phyloP scores from a whole-genome alignment of 495 filamentous ascomycete species.

The Penicillium fimorum region DNA sequence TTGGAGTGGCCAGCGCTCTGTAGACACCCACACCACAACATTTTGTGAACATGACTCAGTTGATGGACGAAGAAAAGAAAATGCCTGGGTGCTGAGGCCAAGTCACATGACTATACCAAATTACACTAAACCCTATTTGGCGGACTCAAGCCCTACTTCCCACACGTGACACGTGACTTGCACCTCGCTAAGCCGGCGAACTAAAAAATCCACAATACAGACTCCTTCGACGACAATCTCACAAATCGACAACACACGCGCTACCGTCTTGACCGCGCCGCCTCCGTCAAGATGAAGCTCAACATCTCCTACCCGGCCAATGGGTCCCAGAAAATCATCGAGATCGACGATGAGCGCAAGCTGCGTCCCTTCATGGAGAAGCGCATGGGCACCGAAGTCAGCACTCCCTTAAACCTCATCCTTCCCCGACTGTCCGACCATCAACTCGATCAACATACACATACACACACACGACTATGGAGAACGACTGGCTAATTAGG shows the following conservation, averaged over 20 bases:
- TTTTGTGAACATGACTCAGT: neutral
- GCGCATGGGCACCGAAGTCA: slow-evolving; percentile 96
- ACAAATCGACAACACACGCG: slow-evolving; percentile 50
- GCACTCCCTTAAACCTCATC: slow-evolving; percentile 29
- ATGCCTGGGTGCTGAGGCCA: neutral
- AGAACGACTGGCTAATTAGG: slow-evolving; percentile 41
- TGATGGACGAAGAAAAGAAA: slow-evolving; percentile 1
- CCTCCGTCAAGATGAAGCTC: slow-evolving; percentile 74
- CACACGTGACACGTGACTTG: slow-evolving; percentile 24
- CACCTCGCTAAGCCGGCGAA: slow-evolving; percentile 32
- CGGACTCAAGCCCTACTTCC: slow-evolving; percentile 9
- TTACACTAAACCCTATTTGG: neutral
- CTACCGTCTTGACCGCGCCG: slow-evolving; percentile 54
- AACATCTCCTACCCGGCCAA: slow-evolving; percentile 98
- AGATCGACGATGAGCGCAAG: slow-evolving; percentile 96
- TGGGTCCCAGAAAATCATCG: slow-evolving; percentile 98
- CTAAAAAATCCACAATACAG: slow-evolving; percentile 34
- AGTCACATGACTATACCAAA: neutral
- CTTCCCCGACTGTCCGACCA: slow-evolving; percentile 9
- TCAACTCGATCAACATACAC: slow-evolving; percentile 7
- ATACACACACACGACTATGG: slow-evolving; percentile 16
- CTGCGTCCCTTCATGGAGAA: slow-evolving; percentile 83
- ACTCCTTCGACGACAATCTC: slow-evolving; percentile 40
- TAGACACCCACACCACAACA: neutral
- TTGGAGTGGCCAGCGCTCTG: neutral